These are phyloP conservation scores for Cryptococcus depauperatus DNA, from an alignment of 1,284 basidiomycete species.

Conservation along the genomic window DNA sequence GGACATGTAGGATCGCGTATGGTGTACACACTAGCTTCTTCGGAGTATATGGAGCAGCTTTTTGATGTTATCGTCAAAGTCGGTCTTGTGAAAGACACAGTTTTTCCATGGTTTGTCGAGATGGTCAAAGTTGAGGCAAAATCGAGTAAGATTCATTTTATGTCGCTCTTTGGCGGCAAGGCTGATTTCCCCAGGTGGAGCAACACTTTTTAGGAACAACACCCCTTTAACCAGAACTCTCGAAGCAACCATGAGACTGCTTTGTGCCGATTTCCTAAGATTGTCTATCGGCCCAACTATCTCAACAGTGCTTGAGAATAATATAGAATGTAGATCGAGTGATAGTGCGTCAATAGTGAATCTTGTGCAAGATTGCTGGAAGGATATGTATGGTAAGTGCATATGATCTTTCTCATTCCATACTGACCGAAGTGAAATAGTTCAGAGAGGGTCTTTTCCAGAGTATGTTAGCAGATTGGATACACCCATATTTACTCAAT, in stretches of 20 bases:
- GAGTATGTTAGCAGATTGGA: constrained; percentile 11
- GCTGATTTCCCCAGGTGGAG: constrained; percentile 13
- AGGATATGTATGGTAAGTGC: constrained; percentile 23
- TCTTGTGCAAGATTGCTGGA: constrained; percentile 20
- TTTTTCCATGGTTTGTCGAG: constrained; percentile 12
- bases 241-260: constrained; percentile 26
- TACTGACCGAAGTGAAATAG: constrained; percentile 5
- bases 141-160: constrained; percentile 12
- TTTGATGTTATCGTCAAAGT: constrained; percentile 11
- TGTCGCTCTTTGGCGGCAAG: not conserved
- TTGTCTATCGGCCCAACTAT: constrained; percentile 23
- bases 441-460: constrained; percentile 22
- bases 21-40: constrained; percentile 11
- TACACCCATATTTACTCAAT: not conserved
- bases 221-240: constrained; percentile 27
- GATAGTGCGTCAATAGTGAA: constrained; percentile 7
- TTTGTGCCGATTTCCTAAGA: constrained; percentile 22
- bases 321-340: not conserved
- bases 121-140: constrained; percentile 17
- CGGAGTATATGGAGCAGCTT: constrained; percentile 10
- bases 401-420: not conserved
- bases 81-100: constrained; percentile 15
- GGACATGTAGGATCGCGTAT: constrained; percentile 4
- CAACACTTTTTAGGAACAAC: constrained; percentile 27
- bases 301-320: constrained; percentile 3